A percentile compares a stretch with the other conserved stretches of the same genome.
phyloP scores from a whole-genome alignment of 1,139 yeast genomes.

The Debaryomyces subglobosus region DNA sequence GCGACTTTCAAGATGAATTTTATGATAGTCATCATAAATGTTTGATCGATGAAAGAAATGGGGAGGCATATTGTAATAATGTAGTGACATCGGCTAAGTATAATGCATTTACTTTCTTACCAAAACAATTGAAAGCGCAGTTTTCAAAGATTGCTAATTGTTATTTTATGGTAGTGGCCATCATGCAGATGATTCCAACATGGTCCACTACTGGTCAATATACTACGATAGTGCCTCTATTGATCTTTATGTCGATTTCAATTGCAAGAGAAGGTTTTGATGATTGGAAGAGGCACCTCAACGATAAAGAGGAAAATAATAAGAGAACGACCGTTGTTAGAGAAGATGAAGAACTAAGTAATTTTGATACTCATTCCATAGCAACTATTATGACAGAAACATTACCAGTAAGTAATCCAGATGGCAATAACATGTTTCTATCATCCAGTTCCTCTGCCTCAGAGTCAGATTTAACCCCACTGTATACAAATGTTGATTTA shows the following conservation, averaged over 20 bases:
- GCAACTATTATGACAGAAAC: conserved; percentile 44
- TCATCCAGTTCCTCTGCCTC: conserved; percentile 3
- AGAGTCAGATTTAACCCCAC: conserved; percentile 11
- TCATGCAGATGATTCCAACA: conserved; percentile 92
- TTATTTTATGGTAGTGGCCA: conserved; percentile 82
- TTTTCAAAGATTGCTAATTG: conserved; percentile 91
- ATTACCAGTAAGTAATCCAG: conserved; percentile 17
- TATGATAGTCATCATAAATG: conserved; percentile 29
- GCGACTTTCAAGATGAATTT: conserved; percentile 29
- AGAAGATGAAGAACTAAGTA: conserved; percentile 30
- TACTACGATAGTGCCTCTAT: conserved; percentile 88
- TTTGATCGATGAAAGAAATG: conserved; percentile 67
- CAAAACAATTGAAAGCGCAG: conserved; percentile 87
- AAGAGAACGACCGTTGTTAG: conserved; percentile 51
- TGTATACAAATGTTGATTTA: conserved; percentile 27
- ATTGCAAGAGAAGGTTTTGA: conserved; percentile 93
- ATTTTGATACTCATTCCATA: conserved; percentile 42
- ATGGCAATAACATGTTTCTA: conserved; percentile 1
- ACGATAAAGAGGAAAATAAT: conserved; percentile 84
- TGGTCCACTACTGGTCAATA: conserved; percentile 99
- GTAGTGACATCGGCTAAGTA: conserved; percentile 85
- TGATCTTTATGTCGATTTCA: conserved; percentile 86
- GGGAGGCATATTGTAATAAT: conserved; percentile 67
- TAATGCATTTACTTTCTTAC: conserved; percentile 77
- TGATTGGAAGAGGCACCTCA: conserved; percentile 84